Conservation (phyloP, 805 yeast genomes). For the Wickerhamiella parazyma region DNA sequence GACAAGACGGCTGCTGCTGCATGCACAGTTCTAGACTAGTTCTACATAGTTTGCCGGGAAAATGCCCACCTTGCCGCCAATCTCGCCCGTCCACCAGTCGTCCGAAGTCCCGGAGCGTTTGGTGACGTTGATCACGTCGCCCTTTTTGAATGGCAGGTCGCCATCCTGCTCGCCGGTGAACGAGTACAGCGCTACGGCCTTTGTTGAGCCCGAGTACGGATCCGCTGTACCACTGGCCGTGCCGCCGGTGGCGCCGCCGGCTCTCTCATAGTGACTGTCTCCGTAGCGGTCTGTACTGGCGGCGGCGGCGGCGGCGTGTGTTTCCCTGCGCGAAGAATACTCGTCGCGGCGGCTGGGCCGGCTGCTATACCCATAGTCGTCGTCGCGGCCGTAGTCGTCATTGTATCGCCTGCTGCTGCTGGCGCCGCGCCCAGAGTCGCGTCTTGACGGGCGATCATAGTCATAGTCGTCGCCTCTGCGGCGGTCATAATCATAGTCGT, state of each 20-base stretch:
- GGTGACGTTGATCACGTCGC: conserved; percentile 78
- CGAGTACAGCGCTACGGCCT: conserved; percentile 79
- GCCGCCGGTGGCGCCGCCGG: not conserved
- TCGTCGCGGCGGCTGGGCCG: not conserved
- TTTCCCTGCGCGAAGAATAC: too few species aligned
- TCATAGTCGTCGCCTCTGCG: conserved; percentile 21
- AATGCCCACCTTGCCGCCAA: conserved; percentile 74
- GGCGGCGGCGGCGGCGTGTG: not conserved
- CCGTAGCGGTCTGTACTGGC: conserved; percentile 2
- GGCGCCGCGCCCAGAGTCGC: conserved; percentile 5
- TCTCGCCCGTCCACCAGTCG: conserved; percentile 98
- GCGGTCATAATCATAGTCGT: conserved; percentile 22
- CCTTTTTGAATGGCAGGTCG: conserved; percentile 84
- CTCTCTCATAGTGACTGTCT: conserved; percentile 7
- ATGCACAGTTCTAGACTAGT: conserved; percentile 32
- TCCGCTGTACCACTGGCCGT: too few species aligned
- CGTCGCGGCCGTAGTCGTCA: not conserved
- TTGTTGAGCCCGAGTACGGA: conserved; percentile 35
- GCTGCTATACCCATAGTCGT: not conserved
- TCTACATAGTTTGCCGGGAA: conserved; percentile 97
- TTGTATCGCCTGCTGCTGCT: not conserved
- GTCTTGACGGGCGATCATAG: conserved; percentile 6
- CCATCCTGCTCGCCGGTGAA: conserved; percentile 91
- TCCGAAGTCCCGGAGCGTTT: conserved; percentile 79
- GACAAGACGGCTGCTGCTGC: conserved; percentile 2